Conservation (phyloP, 192 early-diverging fungal genomes). For the Spizellomyces sp. region DNA sequence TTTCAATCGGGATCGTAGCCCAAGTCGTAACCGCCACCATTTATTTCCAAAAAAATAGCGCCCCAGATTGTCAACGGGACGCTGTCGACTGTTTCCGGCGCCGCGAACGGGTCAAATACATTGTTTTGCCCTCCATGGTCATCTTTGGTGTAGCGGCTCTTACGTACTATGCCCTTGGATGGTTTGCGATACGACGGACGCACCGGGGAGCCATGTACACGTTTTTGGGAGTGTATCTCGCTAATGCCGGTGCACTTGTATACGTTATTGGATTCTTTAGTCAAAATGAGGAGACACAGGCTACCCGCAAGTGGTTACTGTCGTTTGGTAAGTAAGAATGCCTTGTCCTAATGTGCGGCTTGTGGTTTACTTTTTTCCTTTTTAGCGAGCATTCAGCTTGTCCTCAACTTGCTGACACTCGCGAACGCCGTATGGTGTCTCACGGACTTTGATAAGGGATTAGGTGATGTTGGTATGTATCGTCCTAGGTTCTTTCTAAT, state of each 20-base stretch:
- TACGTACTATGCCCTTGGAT: conserved; percentile 26
- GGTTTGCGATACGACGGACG: conserved; percentile 31
- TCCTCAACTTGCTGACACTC: conserved; percentile 31
- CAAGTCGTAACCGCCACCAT: conserved; percentile 15
- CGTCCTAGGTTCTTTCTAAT: neutral
- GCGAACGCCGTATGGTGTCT: conserved; percentile 21
- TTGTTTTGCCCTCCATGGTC: conserved; percentile 31
- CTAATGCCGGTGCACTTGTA: conserved; percentile 26
- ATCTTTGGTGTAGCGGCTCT: conserved; percentile 14
- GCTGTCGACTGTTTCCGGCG: neutral
- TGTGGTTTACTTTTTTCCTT: neutral
- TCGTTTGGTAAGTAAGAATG: conserved; percentile 21
- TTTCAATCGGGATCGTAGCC: conserved; percentile 29
- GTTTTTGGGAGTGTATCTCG: conserved; percentile 30
- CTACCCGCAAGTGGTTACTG: conserved; percentile 23
- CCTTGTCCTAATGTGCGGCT: too few relatives aligned
- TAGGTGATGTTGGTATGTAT: conserved; percentile 34
- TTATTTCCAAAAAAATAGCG: conserved; percentile 4
- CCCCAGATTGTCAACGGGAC: neutral
- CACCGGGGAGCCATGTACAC: conserved; percentile 22
- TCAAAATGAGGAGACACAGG: neutral
- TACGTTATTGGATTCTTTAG: conserved; percentile 19
- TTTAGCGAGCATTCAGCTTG: conserved; percentile 27
- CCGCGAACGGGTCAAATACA: neutral
- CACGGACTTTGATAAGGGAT: conserved; percentile 32